These are phyloP conservation scores for Ophiocordyceps camponoti-rufipedis DNA, from an alignment of 2,329 filamentous ascomycete species.

Conservation along the genomic window DNA sequence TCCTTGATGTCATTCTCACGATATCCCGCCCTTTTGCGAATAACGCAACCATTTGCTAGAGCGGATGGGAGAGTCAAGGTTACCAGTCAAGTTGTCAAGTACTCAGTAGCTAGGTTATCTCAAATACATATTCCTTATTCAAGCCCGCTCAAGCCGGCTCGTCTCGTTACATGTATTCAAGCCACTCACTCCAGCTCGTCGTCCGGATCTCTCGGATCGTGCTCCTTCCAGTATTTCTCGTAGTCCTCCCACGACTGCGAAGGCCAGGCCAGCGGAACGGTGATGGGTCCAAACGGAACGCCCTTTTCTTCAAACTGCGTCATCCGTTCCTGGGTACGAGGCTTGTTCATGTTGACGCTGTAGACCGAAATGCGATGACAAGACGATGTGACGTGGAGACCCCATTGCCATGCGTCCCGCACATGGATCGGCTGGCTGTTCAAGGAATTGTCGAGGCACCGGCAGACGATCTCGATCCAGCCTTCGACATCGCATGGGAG, in stretches of 20 bases:
- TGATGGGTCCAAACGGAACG: constrained; percentile 31
- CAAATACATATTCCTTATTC: too few species aligned
- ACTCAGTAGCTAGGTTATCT: too few species aligned
- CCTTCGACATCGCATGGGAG: constrained; percentile 44
- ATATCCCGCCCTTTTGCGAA: too few species aligned
- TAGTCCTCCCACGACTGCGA: constrained; percentile 31
- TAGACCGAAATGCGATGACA: constrained; percentile 44
- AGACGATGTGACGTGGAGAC: constrained; percentile 43
- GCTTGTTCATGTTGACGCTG: constrained; percentile 36
- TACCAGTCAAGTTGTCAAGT: too few species aligned
- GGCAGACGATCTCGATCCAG: constrained; percentile 38
- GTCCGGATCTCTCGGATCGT: constrained; percentile 12
- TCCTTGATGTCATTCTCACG: too few species aligned
- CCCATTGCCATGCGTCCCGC: constrained; percentile 44
- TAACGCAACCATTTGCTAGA: too few species aligned
- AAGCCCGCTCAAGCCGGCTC: too few species aligned
- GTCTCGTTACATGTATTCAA: too few species aligned
- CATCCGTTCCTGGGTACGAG: constrained; percentile 28
- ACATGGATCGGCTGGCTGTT: constrained; percentile 41
- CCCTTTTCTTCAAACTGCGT: constrained; percentile 30
- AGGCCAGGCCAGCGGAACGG: constrained; percentile 30
- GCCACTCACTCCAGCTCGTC: neutral
- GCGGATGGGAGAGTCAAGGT: too few species aligned
- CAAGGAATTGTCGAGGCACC: constrained; percentile 43
- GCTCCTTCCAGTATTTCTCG: constrained; percentile 10